Conservation (phyloP, 176 grass and related monocot genomes). For the Tillandsia fasciculata region DNA sequence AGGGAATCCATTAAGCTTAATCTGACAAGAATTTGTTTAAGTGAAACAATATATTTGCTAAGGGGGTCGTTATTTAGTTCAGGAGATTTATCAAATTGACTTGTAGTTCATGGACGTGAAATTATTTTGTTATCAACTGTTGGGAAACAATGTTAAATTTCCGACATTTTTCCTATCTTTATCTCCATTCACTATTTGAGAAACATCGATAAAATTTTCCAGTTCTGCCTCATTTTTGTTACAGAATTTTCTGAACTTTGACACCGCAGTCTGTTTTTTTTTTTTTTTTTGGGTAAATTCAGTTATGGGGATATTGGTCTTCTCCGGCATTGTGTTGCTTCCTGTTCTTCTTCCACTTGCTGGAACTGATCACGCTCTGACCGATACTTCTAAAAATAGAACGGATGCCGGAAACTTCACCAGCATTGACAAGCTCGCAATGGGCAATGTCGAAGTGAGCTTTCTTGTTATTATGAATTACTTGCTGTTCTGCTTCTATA, state of each 20-base stretch:
- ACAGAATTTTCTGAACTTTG: background rate
- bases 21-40: too few relatives aligned
- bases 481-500: background rate
- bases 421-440: constrained; percentile 43
- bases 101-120: too few relatives aligned
- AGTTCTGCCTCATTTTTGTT: background rate
- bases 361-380: constrained; percentile 39
- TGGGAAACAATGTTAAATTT: too few relatives aligned
- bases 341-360: constrained; percentile 70
- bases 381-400: background rate
- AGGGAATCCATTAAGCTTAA: too few relatives aligned
- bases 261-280: background rate
- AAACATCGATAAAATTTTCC: background rate
- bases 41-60: too few relatives aligned
- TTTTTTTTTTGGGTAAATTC: constrained; percentile 14
- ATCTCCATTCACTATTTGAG: too few relatives aligned
- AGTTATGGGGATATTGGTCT: constrained; percentile 71
- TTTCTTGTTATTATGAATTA: background rate
- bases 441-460: constrained; percentile 73
- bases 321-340: constrained; percentile 63
- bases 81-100: background rate
- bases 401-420: constrained; percentile 15
- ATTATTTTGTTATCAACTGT: too few relatives aligned
- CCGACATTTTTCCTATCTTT: too few relatives aligned
- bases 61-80: background rate